Base-by-base conservation (phyloP, 768 basidiomycete species). In the Leccinum rimulosum region DNA sequence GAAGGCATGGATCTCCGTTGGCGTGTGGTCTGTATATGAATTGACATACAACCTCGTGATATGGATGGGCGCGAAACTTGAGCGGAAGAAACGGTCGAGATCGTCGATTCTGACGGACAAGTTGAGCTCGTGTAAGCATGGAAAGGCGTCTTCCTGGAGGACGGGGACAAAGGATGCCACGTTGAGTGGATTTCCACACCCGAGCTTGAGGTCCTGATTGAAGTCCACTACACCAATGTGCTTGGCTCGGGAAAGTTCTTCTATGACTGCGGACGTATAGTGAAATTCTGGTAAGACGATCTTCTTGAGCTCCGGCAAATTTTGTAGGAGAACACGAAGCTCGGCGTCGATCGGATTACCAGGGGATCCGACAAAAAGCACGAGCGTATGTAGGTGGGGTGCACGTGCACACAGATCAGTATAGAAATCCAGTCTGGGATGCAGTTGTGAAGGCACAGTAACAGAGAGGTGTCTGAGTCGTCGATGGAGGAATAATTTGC, bases 401-500 rank as follows among this genome's bases (percentile, higher is more conserved):
- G 84, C 82, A 2, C 85, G 78, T 4, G 77, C 69, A 4, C 74
- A 72, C 11, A 86, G 62, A 50, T 80, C 76, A 47, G 73, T 63
- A 50, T 76, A 77, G 55, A 74, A 48, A 55, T 60, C 60, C 7
- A 54, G 48, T 27, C 63, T 50, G 47, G 56, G 59, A 45, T 51
- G 14, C 2, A 40, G 17, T 4, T 68, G 59, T 17, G 66, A 68
- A 17, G 62, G 72, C 36, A 67, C 71, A 52, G 60, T 77, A 70
- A 58, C 74, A 36, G 64, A 51, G 54, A 80, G 73, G 43, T 72
- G 59, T 60, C 75, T 82, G 58, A 88, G 72, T 50, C 76, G 77
- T 35, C 73, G 69, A 65, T 85, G 83, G 79, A 88, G 84, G 70
- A 88, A 87, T 55, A 86, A 65, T 27, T 83, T 77, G 49, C 76